Evolutionary conservation across 306 rosid genomes (phyloP), one percentile per base, ranked within the genome.

Genomic region (Parietaria judaica): DNA sequence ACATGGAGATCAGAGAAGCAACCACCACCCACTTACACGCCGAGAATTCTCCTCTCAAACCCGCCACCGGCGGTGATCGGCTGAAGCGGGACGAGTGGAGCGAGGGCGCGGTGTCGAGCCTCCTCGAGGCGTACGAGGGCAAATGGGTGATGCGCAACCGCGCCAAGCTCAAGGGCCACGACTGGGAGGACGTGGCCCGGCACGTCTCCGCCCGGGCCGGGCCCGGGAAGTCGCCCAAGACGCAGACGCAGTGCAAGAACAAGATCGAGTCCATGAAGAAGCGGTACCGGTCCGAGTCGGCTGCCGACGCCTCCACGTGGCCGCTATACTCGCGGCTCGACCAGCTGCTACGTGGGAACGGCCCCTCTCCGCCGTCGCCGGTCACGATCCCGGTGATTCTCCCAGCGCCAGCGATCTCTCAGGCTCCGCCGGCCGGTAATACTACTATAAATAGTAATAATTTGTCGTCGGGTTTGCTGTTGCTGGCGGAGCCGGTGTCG

Each of bases 251-350:
- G 83, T 94, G 99, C 72, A 88, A 94, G 87, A 94, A 94, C 79
- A 94, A 94, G 85, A 88, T 94, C 5, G 99, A 94, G 76, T 94
- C 99, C 8, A 94, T 94, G 99, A 94, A 94, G 84, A 94, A 94
- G 70, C 44, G 94, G 51, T 94, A 86, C 68, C 80, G 97, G 10
- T 83, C 89, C 1, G 97, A 88, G 61, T 84, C 99, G 11, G 60
- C 85, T 1, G 82, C 87, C 0, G 92, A 82, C 53, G 81, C 76
- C 0, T 82, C 94, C 0, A 80, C 96, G 14, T 92, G 96, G 99
- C 99, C 99, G 7, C 72, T 88, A 7, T 88, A 86, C 60, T 73
- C 89, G 3, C 76, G 99, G 4, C 90, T 92, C 54, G 86, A 84
- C 80, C 81, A 79, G 64, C 74, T 92, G 47, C 66, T 92, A 0